phyloP scores from a whole-genome alignment of 352 stramenopile species.

The Phytopythium sindhum region DNA sequence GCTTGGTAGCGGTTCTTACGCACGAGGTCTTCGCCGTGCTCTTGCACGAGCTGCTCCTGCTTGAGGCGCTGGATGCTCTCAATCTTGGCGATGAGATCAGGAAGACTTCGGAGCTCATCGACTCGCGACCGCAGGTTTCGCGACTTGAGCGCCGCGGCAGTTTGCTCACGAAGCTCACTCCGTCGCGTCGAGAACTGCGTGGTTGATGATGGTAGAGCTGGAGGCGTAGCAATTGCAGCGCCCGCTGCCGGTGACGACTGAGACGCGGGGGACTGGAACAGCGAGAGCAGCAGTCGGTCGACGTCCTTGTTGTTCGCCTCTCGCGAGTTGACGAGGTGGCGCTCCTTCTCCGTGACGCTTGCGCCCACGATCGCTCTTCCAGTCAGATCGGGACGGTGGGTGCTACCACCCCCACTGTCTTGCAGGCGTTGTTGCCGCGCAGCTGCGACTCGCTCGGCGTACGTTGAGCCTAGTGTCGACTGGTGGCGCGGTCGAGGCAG shows the following conservation, averaged over 20 bases:
- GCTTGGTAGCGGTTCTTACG: conserved; percentile 41
- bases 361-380: conserved; percentile 11
- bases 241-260: conserved; percentile 7
- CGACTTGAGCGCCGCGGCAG: conserved; percentile 44
- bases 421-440: conserved; percentile 14
- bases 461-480: conserved; percentile 33
- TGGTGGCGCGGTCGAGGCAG: conserved; percentile 24
- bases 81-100: conserved; percentile 49
- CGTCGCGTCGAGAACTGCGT: conserved; percentile 33
- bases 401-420: background rate
- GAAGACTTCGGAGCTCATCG: conserved; percentile 51
- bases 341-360: conserved; percentile 25
- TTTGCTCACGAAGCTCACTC: conserved; percentile 46
- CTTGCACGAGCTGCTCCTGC: conserved; percentile 30
- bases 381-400: background rate
- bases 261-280: conserved; percentile 27
- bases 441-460: conserved; percentile 33
- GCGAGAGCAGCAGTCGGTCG: conserved; percentile 34
- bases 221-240: background rate
- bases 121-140: conserved; percentile 50
- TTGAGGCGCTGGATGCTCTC: conserved; percentile 29
- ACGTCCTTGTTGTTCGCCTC: conserved; percentile 43
- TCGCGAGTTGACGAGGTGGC: conserved; percentile 22
- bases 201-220: background rate
- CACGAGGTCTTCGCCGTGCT: conserved; percentile 51